Conservation (phyloP, 2,329 filamentous ascomycete species). For the Thermomyces lanuginosus region DNA sequence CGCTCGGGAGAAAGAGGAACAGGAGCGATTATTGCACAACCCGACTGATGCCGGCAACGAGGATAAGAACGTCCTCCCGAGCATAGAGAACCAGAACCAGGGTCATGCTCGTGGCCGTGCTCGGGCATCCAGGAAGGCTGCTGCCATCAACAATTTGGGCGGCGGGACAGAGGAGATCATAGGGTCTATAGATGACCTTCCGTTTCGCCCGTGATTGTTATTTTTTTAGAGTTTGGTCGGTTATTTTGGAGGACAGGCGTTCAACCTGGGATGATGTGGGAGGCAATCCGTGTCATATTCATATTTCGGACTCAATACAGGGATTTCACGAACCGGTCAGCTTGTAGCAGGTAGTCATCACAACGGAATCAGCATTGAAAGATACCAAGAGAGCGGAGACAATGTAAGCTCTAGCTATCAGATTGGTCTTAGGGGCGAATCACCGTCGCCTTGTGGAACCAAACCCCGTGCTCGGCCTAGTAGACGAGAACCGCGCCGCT, state of each 20-base stretch:
- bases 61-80: constrained; percentile 12
- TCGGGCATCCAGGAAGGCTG: constrained; percentile 3
- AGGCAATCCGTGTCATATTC: too few relatives aligned
- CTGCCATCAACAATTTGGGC: constrained; percentile 10
- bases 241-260: not conserved
- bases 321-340: too few relatives aligned
- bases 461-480: constrained; percentile 27
- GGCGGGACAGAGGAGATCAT: constrained; percentile 27
- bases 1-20: constrained; percentile 28
- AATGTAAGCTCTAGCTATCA: too few relatives aligned
- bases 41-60: constrained; percentile 19
- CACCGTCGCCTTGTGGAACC: constrained; percentile 28
- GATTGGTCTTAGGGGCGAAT: not conserved
- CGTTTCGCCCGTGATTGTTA: constrained; percentile 3
- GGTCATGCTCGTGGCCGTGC: constrained; percentile 1
- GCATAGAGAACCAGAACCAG: constrained; percentile 18
- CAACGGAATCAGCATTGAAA: too few relatives aligned
- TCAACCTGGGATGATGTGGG: too few relatives aligned
- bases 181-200: constrained; percentile 23
- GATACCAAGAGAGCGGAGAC: too few relatives aligned
- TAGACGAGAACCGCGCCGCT: constrained; percentile 18
- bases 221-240: constrained; percentile 4
- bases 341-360: too few relatives aligned
- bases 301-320: too few relatives aligned
- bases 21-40: constrained; percentile 28